Base-by-base conservation (phyloP, 768 basidiomycete species). In the Stropharia rugosoannulata region DNA sequence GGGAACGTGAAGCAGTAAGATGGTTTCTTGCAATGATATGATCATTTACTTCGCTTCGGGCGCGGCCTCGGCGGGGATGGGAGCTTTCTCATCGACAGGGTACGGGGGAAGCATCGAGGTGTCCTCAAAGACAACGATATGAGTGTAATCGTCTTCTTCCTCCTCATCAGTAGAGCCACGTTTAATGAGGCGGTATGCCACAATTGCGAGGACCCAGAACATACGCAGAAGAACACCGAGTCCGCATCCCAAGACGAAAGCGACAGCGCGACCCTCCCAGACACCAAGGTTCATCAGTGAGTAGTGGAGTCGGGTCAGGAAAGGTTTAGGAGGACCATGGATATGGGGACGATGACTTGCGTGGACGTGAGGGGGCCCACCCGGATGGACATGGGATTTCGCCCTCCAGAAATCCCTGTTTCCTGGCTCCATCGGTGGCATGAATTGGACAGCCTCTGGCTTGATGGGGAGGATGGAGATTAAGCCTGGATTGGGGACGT, bases 211-310 rank as follows among this genome's bases (percentile, higher is more conserved):
- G 60, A 93, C 90, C 80, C 81, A 93, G 67, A 90, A 63, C 86
- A 93, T 90, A 66, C 91, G 79, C 55, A 93, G 69, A 22, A 93
- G 79, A 42, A 92, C 90, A 52, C 91, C 91, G 50, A 92, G 81
- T 49, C 90, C 90, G 63, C 89, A 91, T n/a, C 90, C 91, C 15
- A 93, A 79, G 54, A 93, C 90, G 57, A 93, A 93, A 3, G 92
- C 85, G 13, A 93, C 85, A 9, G 85, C 84, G 48, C 89, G 79
- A 49, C 90, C 90, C 70, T 93, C 91, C 90, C 91, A 93, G 16
- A 83, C 83, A 11, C 90, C 88, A 13, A 93, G 81, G 7, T 80
- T 69, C 75, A 83, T 83, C 52, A 93, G 70, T 2, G 90, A 86
- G 52, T 71, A 72, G 63, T 86, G 82, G 58, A 93, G 71, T 44